A percentile compares a stretch with the other conserved stretches of the same genome.
These are phyloP conservation scores for Skeletonema tropicum DNA, from an alignment of 108 stramenopile species.

Conservation along the genomic window DNA sequence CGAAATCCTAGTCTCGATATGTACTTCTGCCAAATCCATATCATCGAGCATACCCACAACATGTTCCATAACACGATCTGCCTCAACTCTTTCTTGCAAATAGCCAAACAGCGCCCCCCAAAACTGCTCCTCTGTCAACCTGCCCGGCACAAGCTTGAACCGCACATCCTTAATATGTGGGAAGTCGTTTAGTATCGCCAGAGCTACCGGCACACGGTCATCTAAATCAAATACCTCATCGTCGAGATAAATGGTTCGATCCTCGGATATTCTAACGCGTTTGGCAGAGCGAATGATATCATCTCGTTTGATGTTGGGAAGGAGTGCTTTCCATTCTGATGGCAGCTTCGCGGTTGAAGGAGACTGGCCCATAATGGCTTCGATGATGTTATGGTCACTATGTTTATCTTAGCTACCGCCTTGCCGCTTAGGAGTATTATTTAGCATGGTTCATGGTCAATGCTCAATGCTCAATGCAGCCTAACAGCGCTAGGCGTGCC, in stretches of 20 bases:
- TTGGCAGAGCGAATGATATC: slow-evolving; percentile 30
- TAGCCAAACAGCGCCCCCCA: slow-evolving; percentile 44
- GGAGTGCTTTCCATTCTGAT: slow-evolving; percentile 28
- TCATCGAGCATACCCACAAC: slow-evolving; percentile 11
- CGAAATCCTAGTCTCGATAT: slow-evolving; percentile 20
- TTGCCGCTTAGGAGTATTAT: too few relatives aligned
- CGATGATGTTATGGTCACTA: too few relatives aligned
- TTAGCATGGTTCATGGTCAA: too few relatives aligned
- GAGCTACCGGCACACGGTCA: slow-evolving; percentile 32
- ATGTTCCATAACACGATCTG: slow-evolving; percentile 26
- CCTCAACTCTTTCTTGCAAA: slow-evolving; percentile 20
- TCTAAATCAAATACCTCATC: slow-evolving; percentile 41
- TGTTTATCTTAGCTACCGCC: too few relatives aligned
- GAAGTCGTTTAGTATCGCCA: slow-evolving; percentile 36
- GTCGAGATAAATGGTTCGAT: slow-evolving; percentile 23
- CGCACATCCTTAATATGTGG: slow-evolving; percentile 45
- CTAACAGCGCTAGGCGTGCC: too few relatives aligned
- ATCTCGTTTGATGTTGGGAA: slow-evolving; percentile 35
- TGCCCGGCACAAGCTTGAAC: slow-evolving; percentile 47
- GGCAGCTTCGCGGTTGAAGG: slow-evolving; percentile 35
- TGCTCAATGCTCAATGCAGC: too few relatives aligned
- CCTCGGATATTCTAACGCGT: neutral
- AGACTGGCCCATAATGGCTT: slow-evolving; percentile 10
- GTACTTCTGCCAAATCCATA: slow-evolving; percentile 27
- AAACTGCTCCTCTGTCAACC: slow-evolving; percentile 39